These are phyloP conservation scores for Beauveria scarabaeidicola DNA, from an alignment of 2,329 filamentous ascomycete genomes.

Conservation along the genomic window DNA sequence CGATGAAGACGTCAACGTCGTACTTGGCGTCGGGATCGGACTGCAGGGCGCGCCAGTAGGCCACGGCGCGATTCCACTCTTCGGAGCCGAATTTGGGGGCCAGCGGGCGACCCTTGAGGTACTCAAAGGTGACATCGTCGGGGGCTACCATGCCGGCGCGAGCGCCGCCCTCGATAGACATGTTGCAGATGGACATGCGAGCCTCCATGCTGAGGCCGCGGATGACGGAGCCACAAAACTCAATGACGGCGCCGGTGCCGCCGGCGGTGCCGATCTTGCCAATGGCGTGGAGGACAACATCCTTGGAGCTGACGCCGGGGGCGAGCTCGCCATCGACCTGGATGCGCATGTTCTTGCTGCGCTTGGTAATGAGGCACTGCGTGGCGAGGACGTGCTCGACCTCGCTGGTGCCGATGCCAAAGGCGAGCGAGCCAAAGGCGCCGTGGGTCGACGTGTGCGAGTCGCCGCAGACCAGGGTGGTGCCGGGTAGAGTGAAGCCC, in stretches of 20 bases:
- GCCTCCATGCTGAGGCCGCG: slow-evolving; percentile 87
- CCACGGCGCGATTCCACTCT: slow-evolving; percentile 81
- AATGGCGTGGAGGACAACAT: slow-evolving; percentile 87
- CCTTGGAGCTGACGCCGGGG: slow-evolving; percentile 91
- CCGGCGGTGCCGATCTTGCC: slow-evolving; percentile 91
- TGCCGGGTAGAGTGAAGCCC: slow-evolving; percentile 94
- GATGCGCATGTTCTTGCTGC: slow-evolving; percentile 98
- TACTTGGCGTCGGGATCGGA: slow-evolving; percentile 85
- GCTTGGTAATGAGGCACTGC: slow-evolving; percentile 86
- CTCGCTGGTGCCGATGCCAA: slow-evolving; percentile 96
- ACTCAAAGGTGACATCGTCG: slow-evolving; percentile 88
- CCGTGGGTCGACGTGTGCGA: slow-evolving; percentile 97
- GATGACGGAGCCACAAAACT: slow-evolving; percentile 95
- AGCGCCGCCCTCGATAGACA: slow-evolving; percentile 95
- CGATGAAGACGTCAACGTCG: slow-evolving; percentile 81
- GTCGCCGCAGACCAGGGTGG: slow-evolving; percentile 95
- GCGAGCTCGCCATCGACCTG: slow-evolving; percentile 86
- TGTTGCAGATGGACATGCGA: slow-evolving; percentile 99
- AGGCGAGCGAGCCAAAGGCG: slow-evolving; percentile 88
- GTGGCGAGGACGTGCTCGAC: slow-evolving; percentile 97
- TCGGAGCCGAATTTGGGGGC: slow-evolving; percentile 76
- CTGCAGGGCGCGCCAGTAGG: slow-evolving; percentile 80
- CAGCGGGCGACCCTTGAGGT: slow-evolving; percentile 83
- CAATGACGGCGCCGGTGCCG: slow-evolving; percentile 89
- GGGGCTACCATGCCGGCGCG: slow-evolving; percentile 95